These are phyloP conservation scores for Naumovozyma baii DNA, from an alignment of 805 yeast genomes.

Conservation along the genomic window DNA sequence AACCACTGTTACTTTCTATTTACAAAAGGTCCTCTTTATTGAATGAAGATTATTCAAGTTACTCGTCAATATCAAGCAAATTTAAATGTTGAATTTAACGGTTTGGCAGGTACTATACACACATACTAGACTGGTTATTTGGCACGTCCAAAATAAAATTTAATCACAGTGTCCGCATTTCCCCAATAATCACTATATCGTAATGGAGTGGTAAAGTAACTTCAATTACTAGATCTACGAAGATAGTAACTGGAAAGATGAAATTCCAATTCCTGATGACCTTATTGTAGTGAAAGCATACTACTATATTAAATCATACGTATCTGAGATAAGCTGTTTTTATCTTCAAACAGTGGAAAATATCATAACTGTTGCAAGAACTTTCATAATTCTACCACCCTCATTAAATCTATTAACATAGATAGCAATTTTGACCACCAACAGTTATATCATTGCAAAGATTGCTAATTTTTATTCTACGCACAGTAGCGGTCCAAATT, in stretches of 20 bases:
- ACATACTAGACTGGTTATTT: not conserved
- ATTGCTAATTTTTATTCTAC: not conserved
- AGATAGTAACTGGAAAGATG: slow-evolving; percentile 2
- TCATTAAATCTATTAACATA: not conserved
- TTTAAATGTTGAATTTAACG: slow-evolving; percentile 1
- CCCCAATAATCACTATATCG: not conserved
- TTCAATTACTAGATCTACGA: not conserved
- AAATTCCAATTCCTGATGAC: slow-evolving; percentile 2
- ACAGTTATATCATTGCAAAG: not conserved
- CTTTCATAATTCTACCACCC: not conserved
- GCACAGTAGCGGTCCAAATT: not conserved
- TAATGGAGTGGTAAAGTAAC: not conserved
- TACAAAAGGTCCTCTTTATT: slow-evolving; percentile 9
- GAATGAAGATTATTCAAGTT: slow-evolving; percentile 12
- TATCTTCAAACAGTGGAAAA: not conserved
- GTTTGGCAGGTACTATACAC: slow-evolving; percentile 3
- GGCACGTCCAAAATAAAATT: not conserved
- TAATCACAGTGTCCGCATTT: not conserved
- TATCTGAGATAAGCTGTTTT: not conserved
- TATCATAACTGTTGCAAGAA: not conserved
- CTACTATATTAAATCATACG: not conserved
- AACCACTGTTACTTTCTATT: not conserved
- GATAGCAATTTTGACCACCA: not conserved
- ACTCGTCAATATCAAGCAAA: slow-evolving; percentile 5
- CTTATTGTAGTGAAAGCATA: slow-evolving; percentile 1